phyloP scores from a whole-genome alignment of 176 grass and related monocot species.

The Oryza australiensis region DNA sequence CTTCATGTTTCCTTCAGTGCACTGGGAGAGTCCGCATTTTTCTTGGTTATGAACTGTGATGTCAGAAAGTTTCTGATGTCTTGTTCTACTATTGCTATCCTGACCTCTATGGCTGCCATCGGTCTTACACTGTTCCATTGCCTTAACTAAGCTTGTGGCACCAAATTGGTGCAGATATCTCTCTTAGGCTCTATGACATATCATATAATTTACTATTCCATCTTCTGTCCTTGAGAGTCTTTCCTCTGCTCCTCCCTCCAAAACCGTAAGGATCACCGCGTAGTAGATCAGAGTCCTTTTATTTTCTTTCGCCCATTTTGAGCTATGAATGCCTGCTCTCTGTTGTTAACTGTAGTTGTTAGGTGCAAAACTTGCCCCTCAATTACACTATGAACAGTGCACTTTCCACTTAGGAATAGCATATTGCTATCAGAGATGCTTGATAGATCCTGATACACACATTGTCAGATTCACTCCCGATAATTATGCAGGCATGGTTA shows the following conservation, averaged over 20 bases:
- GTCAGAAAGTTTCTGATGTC: slow-evolving; percentile 14
- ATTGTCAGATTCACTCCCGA: slow-evolving; percentile 10
- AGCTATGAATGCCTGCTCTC: not conserved
- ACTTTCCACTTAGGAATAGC: not conserved
- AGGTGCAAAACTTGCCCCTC: slow-evolving; percentile 2
- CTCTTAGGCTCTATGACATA: slow-evolving; percentile 5
- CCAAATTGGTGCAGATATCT: slow-evolving; percentile 1
- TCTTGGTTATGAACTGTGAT: slow-evolving; percentile 19
- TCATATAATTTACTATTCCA: slow-evolving; percentile 11
- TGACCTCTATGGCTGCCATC: slow-evolving; percentile 8
- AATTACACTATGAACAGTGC: slow-evolving; percentile 17
- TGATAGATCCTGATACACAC: slow-evolving; percentile 17
- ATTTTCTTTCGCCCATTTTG: not conserved
- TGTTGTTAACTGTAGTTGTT: slow-evolving; percentile 22
- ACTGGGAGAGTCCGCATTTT: not conserved
- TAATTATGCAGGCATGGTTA: slow-evolving; percentile 13
- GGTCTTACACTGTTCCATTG: slow-evolving; percentile 23
- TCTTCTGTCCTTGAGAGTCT: not conserved
- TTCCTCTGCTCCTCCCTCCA: not conserved
- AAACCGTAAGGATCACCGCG: not conserved
- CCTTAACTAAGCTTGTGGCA: slow-evolving; percentile 7
- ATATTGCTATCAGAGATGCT: not conserved
- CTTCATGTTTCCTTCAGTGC: slow-evolving; percentile 24
- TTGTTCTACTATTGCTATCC: slow-evolving; percentile 42
- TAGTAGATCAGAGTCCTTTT: not conserved